Conservation (phyloP, 129 eudicot genomes). For the Calendula officinalis region DNA sequence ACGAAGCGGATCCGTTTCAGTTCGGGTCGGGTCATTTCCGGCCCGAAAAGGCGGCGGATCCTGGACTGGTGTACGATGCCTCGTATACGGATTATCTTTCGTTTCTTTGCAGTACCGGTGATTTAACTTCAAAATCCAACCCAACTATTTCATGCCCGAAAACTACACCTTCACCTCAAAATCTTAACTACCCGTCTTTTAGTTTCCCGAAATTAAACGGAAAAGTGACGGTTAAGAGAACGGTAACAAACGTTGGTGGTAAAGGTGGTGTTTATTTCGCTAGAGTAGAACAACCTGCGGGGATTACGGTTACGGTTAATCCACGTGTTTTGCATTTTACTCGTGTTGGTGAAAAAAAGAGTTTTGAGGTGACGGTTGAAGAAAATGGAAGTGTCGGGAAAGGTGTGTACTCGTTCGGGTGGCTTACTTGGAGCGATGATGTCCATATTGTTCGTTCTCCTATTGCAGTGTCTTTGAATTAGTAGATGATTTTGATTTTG, state of each 20-base stretch:
- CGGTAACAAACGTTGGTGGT: conserved; percentile 75
- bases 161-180: conserved; percentile 36
- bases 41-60: conserved; percentile 85
- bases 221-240: conserved; percentile 47
- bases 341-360: conserved; percentile 53
- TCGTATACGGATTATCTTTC: conserved; percentile 66
- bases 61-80: conserved; percentile 89
- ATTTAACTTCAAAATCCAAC: conserved; percentile 19
- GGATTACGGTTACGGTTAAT: conserved; percentile 50
- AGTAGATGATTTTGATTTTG: conserved; percentile 23
- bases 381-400: conserved; percentile 12
- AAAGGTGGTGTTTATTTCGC: conserved; percentile 59
- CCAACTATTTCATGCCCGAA: conserved; percentile 56
- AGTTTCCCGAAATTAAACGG: conserved; percentile 59
- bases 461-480: conserved; percentile 56
- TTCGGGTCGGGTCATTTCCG: conserved; percentile 84
- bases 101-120: conserved; percentile 58
- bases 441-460: conserved; percentile 78
- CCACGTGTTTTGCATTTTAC: conserved; percentile 60
- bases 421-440: conserved; percentile 74
- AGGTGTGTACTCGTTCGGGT: conserved; percentile 56
- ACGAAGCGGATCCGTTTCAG: conserved; percentile 75
- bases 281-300: conserved; percentile 57
- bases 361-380: conserved; percentile 61
- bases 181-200: conserved; percentile 81